phyloP scores from a whole-genome alignment of 495 filamentous ascomycete species.

The Penicillium robsamsonii region DNA sequence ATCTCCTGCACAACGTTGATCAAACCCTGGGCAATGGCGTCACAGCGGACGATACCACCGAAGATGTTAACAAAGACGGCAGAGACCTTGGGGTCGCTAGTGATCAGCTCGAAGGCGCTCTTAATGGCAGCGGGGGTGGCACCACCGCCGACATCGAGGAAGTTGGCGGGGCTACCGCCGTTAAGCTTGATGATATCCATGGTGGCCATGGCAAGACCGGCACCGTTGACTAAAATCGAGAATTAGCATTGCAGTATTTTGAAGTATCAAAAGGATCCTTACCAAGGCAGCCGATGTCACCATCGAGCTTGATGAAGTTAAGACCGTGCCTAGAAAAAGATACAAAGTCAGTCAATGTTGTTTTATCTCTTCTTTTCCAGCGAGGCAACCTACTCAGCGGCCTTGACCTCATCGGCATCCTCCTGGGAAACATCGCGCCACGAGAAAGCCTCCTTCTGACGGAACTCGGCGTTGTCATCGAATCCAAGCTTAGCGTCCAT shows the following conservation, averaged over 20 bases:
- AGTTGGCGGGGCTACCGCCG: conserved; percentile 93
- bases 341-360: conserved; percentile 18
- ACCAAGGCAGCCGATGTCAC: conserved; percentile 94
- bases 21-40: conserved; percentile 94
- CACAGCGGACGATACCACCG: conserved; percentile 96
- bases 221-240: conserved; percentile 74
- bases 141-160: conserved; percentile 97
- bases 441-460: conserved; percentile 91
- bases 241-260: conserved; percentile 22
- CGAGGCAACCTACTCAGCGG: conserved; percentile 63
- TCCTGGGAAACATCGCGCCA: conserved; percentile 95
- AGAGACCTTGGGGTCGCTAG: conserved; percentile 95
- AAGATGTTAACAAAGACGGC: conserved; percentile 99
- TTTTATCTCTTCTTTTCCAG: background rate
- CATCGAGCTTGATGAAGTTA: conserved; percentile 99
- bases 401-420: conserved; percentile 95
- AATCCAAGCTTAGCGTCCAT: conserved; percentile 99
- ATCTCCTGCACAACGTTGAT: conserved; percentile 91
- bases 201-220: conserved; percentile 98
- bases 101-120: conserved; percentile 97
- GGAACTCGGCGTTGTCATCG: conserved; percentile 98
- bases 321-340: conserved; percentile 57
- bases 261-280: conserved; percentile 8
- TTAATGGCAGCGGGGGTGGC: conserved; percentile 95
- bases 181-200: conserved; percentile 99